Evolutionary conservation across 768 basidiomycete species (phyloP).

Genomic region (Chlorophyllum brunneum): DNA sequence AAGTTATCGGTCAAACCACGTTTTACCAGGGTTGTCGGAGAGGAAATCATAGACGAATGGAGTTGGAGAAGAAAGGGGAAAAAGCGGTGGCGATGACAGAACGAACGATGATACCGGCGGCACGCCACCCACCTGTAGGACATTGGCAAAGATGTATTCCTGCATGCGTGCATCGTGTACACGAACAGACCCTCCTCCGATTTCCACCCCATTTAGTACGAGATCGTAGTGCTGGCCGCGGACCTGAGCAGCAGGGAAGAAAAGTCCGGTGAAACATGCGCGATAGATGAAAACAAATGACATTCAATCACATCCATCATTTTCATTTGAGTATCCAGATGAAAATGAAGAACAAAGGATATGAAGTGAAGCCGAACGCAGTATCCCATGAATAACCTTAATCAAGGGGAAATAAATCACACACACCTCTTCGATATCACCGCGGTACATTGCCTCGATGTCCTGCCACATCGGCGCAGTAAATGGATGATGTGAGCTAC

Average conservation of each 20-base stretch:
- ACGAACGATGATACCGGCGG: not conserved
- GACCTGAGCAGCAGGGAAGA: conserved; percentile 43
- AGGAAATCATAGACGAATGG: not conserved
- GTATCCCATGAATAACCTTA: conserved; percentile 9
- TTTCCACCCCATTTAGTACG: conserved; percentile 89
- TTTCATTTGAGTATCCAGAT: not conserved
- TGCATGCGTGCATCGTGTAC: conserved; percentile 89
- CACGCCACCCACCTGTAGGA: conserved; percentile 63
- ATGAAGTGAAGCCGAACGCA: conserved; percentile 10
- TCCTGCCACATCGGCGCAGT: conserved; percentile 95
- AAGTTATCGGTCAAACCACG: not conserved
- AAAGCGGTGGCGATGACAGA: not conserved
- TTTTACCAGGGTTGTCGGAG: not conserved
- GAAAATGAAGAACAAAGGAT: conserved; percentile 10
- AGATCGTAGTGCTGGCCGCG: conserved; percentile 97
- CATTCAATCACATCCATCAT: no score
- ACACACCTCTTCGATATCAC: conserved; percentile 56
- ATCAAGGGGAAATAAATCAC: conserved; percentile 4
- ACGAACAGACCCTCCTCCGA: conserved; percentile 91
- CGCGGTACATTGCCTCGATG: conserved; percentile 68
- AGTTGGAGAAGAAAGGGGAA: not conserved
- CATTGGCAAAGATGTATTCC: conserved; percentile 70
- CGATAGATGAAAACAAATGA: conserved; percentile 7
- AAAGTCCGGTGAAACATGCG: conserved; percentile 2
- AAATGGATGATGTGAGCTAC: conserved; percentile 93